Evolutionary conservation across 2,329 filamentous ascomycete species (phyloP), one percentile per base, ranked within the genome.

Genomic region (Aspergillus ibericus): DNA sequence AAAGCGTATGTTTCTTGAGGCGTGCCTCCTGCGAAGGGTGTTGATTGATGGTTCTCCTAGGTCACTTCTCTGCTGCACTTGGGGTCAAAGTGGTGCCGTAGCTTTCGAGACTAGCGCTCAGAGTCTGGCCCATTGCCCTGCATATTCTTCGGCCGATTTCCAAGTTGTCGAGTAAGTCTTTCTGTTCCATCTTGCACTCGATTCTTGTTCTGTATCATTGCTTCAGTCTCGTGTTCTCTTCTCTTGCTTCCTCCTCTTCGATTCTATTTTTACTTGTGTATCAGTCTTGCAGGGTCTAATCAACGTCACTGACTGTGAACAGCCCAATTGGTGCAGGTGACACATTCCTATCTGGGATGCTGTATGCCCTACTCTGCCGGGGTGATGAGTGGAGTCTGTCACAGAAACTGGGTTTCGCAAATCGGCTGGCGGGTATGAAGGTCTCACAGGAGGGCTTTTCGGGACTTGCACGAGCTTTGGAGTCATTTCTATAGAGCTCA

Each of bases 271-370:
- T 7, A 2, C 5, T 29, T 29, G 27, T 7, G 5, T 29, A 29
- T 29, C 27, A 7, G 8, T 29, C 8, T 29, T 29, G 5, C 27
- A 29, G 8, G 5, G 2, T 29, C 8, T 7, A 29, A 32, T n/a
- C 8, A 16, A 18, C 9, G 7, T 12, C 12, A 18, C 60, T 67
- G 35, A 70, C 18, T 63, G n/a, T 50, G 51, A 5, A 49, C 59
- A 90, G 88, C 70, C 82, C 88, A 5, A 83, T 91, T 60, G 89
- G 89, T 55, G 89, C 89, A 44, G 89, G 89, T 64, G 89, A 92
- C 69, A 91, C 89, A 0, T 92, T 92, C 68, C 84, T 89, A 63
- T 89, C 88, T 34, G 88, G 88, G 59, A 85, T 89, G 72, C 75
- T 92, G 50, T 90, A 87, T 73, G 81, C 79, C 35, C 72, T 90